Base-by-base conservation (phyloP, 768 basidiomycete genomes). In the Exidia glandulosa region DNA sequence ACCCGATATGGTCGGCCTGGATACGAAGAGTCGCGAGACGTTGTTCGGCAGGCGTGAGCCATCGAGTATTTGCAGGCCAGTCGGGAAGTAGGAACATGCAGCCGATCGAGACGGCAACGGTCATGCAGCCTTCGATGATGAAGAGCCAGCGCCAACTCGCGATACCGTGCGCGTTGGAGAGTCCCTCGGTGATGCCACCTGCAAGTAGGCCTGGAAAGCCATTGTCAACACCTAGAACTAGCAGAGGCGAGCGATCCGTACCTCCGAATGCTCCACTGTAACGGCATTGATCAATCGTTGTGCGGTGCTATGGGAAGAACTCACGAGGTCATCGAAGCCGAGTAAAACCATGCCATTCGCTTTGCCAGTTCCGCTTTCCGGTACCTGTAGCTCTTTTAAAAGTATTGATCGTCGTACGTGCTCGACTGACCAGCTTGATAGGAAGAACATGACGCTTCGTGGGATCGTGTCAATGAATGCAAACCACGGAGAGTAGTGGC, bases 61-160 rank as follows among this genome's bases (percentile, higher is more conserved):
- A 59, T 30, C 59, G 52, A 9, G 59, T 59, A 16, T 52, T 59
- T 31, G 23, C 25, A 14, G 59, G 59, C 50, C 50, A 54, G 50
- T 54, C 50, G 30, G 50, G 50, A 12, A 54, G 50, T 12, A 54
- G 50, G 50, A 54, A 54, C 6, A 54, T 25, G 9, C 27, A 27
- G 50, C 5, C 25, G 50, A 54, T 13, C 3, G 50, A 23, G 10
- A 54, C 27, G 50, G 30, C 23, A 7, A 54, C 50, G 3, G 50
- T 54, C 50, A 54, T 54, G 27, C 25, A 27, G 16, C 50, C 50
- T 54, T 54, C 50, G 19, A 54, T 25, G 50, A 54, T 54, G 30
- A 54, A 54, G 6, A 54, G 30, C 50, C 50, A 54, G 3, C 50
- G 25, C 50, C 50, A 54, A 4, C 16, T 27, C 25, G 50, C 50